These are phyloP conservation scores for Phytophthora cajani DNA, from an alignment of 352 stramenopile genomes.

Conservation along the genomic window DNA sequence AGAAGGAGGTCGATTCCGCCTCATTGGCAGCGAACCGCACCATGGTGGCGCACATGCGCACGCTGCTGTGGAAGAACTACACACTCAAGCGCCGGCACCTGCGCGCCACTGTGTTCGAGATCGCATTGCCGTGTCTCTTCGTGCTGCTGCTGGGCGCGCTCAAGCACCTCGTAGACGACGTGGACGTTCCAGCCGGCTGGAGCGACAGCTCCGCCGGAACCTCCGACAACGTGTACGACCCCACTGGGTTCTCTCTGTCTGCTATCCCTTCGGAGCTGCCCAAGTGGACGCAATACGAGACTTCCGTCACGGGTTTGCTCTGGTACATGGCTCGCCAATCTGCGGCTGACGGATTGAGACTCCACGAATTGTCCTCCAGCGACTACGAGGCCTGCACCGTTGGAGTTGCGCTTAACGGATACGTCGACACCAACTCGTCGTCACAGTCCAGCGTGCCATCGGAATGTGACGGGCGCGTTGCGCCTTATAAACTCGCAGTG, in stretches of 20 bases:
- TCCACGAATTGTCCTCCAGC: conserved; percentile 45
- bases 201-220: conserved; percentile 35
- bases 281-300: conserved; percentile 56
- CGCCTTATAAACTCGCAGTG: conserved; percentile 67
- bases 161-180: conserved; percentile 56
- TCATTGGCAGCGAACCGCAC: conserved; percentile 3
- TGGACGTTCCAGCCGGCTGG: conserved; percentile 59
- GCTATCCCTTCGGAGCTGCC: conserved; percentile 39
- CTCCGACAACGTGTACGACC: conserved; percentile 56
- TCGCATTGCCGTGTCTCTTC: conserved; percentile 59
- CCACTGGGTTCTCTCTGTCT: conserved; percentile 31
- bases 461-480: conserved; percentile 43
- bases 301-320: conserved; percentile 59
- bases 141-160: conserved; percentile 58
- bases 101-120: conserved; percentile 51
- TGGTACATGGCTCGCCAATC: conserved; percentile 50
- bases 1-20: conserved; percentile 1
- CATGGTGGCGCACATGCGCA: conserved; percentile 23
- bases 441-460: conserved; percentile 41
- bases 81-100: conserved; percentile 62
- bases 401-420: conserved; percentile 40
- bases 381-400: conserved; percentile 37
- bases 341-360: conserved; percentile 31
- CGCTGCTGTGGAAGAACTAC: conserved; percentile 74
- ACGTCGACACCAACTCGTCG: conserved; percentile 41